Evolutionary conservation across 2,329 filamentous ascomycete genomes (phyloP), one percentile per base, ranked within the genome.

Genomic region (Colletotrichum somersetense): DNA sequence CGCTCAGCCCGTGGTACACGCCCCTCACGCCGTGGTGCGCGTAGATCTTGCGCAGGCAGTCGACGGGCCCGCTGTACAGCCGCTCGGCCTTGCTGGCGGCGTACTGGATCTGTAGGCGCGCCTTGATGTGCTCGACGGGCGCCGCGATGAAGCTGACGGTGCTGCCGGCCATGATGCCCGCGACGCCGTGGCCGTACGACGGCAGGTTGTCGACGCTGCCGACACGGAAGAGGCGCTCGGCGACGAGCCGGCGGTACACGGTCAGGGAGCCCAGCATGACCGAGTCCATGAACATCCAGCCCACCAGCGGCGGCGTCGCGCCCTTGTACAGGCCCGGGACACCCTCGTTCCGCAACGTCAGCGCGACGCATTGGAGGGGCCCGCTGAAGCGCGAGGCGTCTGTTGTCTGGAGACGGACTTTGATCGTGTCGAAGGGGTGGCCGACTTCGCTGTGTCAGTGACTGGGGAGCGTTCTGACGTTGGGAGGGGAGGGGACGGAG

Each of bases 271-370:
- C 96, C 44, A 98, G 89, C 95, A 98, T 97, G 71, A 91, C 80
- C 53, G 85, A 88, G 84, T 99, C 96, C 96, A 98, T 98, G 78
- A 97, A 94, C 72, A 98, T 97, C 96, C 96, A 98, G 77, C 96
- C 96, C 63, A 98, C 90, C 61, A 98, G 86, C 64, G 96, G 96
- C 67, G 96, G 96, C 38, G 93, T 94, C 14, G 95, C 95, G 77
- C 96, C 95, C 84, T 98, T 99, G 88, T 98, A 99, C 53, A 99
- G 86, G 3, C 94, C 96, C 62, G 87, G 83, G 58, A 97, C 83
- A 59, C 96, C 96, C 82, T 99, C 96, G 79, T 95, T 92, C 72
- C 92, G 90, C 38, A 98, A 75, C 12, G 96, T 99, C 80, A 96
- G 92, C 67, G 93, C 81, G 12, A 97, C 85, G 79, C 96, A 98